Evolutionary conservation across 2,329 filamentous ascomycete genomes (phyloP).

Genomic region (Emericellopsis atlantica): DNA sequence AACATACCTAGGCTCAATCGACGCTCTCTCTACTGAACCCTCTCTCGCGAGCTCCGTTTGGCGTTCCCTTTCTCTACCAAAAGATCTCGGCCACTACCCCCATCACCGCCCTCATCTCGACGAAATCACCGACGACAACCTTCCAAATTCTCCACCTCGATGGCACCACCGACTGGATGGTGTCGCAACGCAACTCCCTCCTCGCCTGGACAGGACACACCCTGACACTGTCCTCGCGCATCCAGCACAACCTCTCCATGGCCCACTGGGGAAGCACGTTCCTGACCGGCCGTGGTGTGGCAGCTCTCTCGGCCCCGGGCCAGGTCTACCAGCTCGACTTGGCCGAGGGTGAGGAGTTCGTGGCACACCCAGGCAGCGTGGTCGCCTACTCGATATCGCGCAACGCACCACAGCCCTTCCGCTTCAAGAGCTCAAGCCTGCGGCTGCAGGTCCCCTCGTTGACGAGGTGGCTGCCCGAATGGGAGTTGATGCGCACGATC

Average conservation of each 20-base stretch:
- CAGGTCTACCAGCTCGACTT: constrained; percentile 81
- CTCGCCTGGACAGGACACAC: constrained; percentile 96
- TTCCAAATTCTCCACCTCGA: constrained; percentile 84
- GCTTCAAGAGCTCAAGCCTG: constrained; percentile 67
- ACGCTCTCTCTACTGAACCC: constrained; percentile 81
- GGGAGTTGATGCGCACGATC: constrained; percentile 62
- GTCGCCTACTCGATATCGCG: constrained; percentile 76
- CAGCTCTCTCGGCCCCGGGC: constrained; percentile 74
- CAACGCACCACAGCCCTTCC: constrained; percentile 67
- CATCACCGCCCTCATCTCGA: constrained; percentile 77
- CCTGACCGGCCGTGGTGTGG: constrained; percentile 75
- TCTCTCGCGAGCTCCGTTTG: constrained; percentile 63
- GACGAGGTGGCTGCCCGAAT: constrained; percentile 53
- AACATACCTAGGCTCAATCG: constrained; percentile 56
- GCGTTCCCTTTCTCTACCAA: constrained; percentile 93
- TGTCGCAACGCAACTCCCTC: constrained; percentile 75
- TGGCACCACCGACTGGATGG: constrained; percentile 89
- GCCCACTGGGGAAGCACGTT: constrained; percentile 88
- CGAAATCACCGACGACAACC: constrained; percentile 74
- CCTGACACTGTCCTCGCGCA: constrained; percentile 58
- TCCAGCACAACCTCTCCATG: constrained; percentile 63
- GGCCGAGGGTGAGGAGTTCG: constrained; percentile 74
- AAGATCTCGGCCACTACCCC: constrained; percentile 77
- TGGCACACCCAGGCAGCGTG: constrained; percentile 83
- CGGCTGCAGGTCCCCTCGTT: constrained; percentile 66